Evolutionary conservation across 352 stramenopile species (phyloP), one percentile per base, ranked within the genome.

Genomic region (Thalassiosira hispida): DNA sequence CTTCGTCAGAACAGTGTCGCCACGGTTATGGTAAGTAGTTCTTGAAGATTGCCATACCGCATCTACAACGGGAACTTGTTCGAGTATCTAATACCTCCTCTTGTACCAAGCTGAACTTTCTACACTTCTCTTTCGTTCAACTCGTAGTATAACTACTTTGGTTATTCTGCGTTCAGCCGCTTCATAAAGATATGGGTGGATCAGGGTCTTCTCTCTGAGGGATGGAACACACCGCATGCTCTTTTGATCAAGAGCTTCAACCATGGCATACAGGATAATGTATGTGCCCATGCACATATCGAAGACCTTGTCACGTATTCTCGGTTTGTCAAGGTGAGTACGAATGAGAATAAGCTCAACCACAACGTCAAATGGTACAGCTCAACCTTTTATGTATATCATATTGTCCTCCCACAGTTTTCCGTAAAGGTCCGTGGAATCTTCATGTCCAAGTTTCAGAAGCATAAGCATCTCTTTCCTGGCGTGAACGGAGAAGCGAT

Each of bases 61-160:
- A n/a, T n/a, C n/a, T n/a, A n/a, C n/a, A n/a, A n/a, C n/a, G n/a
- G n/a, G n/a, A n/a, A n/a, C n/a, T n/a, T n/a, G n/a, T n/a, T n/a
- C n/a, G n/a, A n/a, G n/a, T n/a, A n/a, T n/a, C n/a, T n/a, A n/a
- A n/a, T n/a, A n/a, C n/a, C n/a, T n/a, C n/a, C n/a, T n/a, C n/a
- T n/a, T n/a, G n/a, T n/a, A n/a, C n/a, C n/a, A n/a, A n/a, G n/a
- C n/a, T n/a, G n/a, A n/a, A n/a, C n/a, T n/a, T n/a, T n/a, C n/a
- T n/a, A n/a, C n/a, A n/a, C n/a, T n/a, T n/a, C n/a, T n/a, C n/a
- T n/a, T n/a, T n/a, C n/a, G n/a, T n/a, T n/a, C n/a, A n/a, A n/a
- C n/a, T n/a, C n/a, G n/a, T n/a, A n/a, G n/a, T 77, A 77, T 46
- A 79, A 79, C 29, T 74, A 42, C 31, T 79, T 79, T 69, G 61